A percentile compares a stretch with the other conserved stretches of the same genome.
Conservation (phyloP, 2,329 filamentous ascomycete genomes). For the Paecilomyces sp. region DNA sequence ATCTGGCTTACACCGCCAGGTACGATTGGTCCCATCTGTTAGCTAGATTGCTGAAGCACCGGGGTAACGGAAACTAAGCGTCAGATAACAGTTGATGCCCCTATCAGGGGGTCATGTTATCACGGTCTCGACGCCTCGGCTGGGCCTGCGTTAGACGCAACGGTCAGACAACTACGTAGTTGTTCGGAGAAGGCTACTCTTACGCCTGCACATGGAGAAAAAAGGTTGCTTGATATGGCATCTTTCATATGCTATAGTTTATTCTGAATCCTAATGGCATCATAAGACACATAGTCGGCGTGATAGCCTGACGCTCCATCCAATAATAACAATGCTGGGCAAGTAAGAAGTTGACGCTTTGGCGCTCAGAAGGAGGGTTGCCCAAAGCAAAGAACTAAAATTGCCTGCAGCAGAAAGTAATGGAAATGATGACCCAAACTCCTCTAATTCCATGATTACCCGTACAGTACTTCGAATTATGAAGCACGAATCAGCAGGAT, state of each 20-base stretch:
- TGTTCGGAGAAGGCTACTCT: neutral
- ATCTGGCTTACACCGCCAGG: neutral
- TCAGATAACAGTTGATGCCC: neutral
- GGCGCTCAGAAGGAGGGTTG: neutral
- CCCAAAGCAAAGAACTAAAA: neutral
- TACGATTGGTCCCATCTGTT: neutral
- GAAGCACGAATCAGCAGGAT: neutral
- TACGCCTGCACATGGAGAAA: neutral
- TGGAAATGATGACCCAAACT: neutral
- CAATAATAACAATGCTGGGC: neutral
- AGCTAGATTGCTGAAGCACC: neutral
- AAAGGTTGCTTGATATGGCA: neutral
- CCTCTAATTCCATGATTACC: neutral
- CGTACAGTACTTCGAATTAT: neutral
- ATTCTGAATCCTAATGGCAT: neutral
- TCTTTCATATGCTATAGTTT: neutral
- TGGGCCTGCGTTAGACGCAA: neutral
- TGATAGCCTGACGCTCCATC: neutral
- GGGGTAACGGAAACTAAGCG: neutral
- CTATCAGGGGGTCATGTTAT: neutral
- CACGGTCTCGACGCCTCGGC: neutral
- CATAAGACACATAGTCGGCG: neutral
- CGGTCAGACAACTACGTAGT: neutral
- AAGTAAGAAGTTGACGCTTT: neutral
- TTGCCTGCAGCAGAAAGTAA: neutral